phyloP scores from a whole-genome alignment of 1,284 basidiomycete species.

The Heterobasidion annosum region DNA sequence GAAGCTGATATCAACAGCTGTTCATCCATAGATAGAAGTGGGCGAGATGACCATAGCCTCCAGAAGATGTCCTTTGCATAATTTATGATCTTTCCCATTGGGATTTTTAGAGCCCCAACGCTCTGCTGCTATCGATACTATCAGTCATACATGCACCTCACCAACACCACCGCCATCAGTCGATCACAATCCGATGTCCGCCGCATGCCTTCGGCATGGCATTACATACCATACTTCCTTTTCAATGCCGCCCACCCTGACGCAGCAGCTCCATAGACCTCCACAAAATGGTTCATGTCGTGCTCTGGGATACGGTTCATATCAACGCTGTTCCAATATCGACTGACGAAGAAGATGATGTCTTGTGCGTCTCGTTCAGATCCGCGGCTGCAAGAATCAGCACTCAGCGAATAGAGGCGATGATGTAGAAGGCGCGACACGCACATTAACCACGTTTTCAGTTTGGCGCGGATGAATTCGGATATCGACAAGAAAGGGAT shows the following conservation, averaged over 20 bases:
- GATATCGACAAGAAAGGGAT: constrained; percentile 71
- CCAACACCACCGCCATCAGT: neutral
- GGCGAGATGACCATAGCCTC: neutral
- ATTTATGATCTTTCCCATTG: neutral
- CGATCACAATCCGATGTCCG: neutral
- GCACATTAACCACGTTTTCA: constrained; percentile 65
- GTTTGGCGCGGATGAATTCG: constrained; percentile 72
- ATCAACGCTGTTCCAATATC: constrained; percentile 70
- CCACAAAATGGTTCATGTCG: constrained; percentile 69
- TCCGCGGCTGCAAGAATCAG: constrained; percentile 25
- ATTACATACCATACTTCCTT: constrained; percentile 51
- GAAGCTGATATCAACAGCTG: no score
- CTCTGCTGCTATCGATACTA: constrained; percentile 3
- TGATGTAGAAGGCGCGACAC: constrained; percentile 5
- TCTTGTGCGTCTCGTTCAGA: constrained; percentile 64
- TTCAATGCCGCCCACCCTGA: constrained; percentile 63
- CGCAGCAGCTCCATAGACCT: constrained; percentile 40
- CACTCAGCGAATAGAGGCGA: neutral
- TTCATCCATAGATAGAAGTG: no score
- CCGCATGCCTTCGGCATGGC: constrained; percentile 4
- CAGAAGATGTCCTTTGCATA: neutral
- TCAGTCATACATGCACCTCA: constrained; percentile 2
- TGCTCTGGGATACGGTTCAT: constrained; percentile 74
- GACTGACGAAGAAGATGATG: constrained; percentile 54
- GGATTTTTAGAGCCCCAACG: neutral